Evolutionary conservation across 257 asterid species (phyloP), one percentile per base, ranked within the genome.

Genomic region (Forsythia suspensa): DNA sequence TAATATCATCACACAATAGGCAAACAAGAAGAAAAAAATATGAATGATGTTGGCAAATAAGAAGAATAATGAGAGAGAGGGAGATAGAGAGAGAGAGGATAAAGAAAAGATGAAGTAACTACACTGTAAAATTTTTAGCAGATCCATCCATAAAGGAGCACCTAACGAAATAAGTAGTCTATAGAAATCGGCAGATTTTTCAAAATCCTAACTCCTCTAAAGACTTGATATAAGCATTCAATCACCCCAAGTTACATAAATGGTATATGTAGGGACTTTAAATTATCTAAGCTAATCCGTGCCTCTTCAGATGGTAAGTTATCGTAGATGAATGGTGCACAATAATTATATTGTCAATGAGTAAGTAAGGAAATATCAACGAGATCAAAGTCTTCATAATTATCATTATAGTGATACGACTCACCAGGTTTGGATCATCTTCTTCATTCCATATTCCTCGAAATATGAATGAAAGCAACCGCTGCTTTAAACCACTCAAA

Each of bases 381-480:
- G 41, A 77, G 8, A 66, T 72, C 78, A 69, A 39, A 70, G 55
- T 38, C 70, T 75, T 59, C 70, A 41, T n/a, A 29, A 71, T 77
- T 65, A 51, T 63, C 67, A 59, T 38, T 59, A 55, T 5, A 81
- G 57, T 69, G 63, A 48, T 39, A 79, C 37, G 52, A 87, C 97
- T 87, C 74, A 96, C 99, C 91, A 83, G 70, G 76, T 87, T 76
- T 63, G 88, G 97, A 82, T 96, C 97, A 41, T 85, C 89, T 84
- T 94, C 98, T 91, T 94, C 98, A 82, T 86, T 89, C 98, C 99
- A 92, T 83, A 94, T 89, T 78, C 97, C 95, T 82, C 83, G 94
- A 85, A 91, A 91, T 86, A 96, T 91, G 82, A 92, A 93, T 78
- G 98, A 94, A 85, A 96, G 98, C 87, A 96, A 82, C 18, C 97